Evolutionary conservation across 805 yeast species (phyloP).

Genomic region (Jamesozyma hellenica): DNA sequence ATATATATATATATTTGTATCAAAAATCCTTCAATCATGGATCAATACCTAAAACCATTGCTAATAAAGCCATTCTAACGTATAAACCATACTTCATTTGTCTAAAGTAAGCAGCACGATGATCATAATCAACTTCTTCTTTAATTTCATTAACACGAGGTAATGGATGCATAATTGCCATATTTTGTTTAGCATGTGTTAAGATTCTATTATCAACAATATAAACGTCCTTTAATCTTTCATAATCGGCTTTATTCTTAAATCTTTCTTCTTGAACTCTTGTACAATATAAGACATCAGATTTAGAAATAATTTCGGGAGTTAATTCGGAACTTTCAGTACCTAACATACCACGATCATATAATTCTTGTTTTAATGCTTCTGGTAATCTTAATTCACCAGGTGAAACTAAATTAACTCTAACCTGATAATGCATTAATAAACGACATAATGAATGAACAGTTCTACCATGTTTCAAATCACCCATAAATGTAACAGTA

Average conservation of each 20-base stretch:
- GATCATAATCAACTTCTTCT: constrained; percentile 98
- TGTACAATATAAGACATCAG: constrained; percentile 95
- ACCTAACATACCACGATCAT: constrained; percentile 56
- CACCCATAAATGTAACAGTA: constrained; percentile 98
- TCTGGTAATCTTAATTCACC: constrained; percentile 77
- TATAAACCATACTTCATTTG: constrained; percentile 98
- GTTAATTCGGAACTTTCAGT: constrained; percentile 70
- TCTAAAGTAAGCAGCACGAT: constrained; percentile 98
- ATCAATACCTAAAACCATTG: constrained; percentile 96
- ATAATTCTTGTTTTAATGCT: constrained; percentile 56
- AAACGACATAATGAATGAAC: constrained; percentile 91
- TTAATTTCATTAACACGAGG: constrained; percentile 95
- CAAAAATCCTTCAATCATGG: too few relatives aligned
- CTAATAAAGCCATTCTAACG: constrained; percentile 96
- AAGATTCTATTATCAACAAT: constrained; percentile 87
- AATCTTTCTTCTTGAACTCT: constrained; percentile 98
- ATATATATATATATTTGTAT: too few relatives aligned
- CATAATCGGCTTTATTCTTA: constrained; percentile 61
- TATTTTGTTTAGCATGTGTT: constrained; percentile 89
- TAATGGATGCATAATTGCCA: constrained; percentile 98
- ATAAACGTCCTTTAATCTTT: constrained; percentile 81
- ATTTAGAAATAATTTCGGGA: constrained; percentile 72
- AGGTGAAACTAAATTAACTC: constrained; percentile 87
- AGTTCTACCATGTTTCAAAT: constrained; percentile 94
- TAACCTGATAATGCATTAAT: constrained; percentile 84